Conservation (phyloP, 345 rosid genomes). For the Syzygium grande region DNA sequence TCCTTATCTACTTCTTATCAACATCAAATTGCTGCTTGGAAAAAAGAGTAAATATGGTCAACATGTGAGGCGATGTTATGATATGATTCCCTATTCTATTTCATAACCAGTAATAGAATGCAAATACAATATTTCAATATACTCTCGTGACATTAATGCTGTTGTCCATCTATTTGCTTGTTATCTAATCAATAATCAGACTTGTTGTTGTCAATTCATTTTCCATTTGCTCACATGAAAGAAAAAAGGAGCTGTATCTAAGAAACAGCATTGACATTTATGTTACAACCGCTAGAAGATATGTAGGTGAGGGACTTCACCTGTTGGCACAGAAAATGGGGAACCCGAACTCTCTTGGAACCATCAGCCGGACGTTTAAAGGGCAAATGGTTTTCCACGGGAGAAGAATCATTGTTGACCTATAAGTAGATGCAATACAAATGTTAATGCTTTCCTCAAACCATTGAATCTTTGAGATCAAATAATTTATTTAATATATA, state of each 20-base stretch:
- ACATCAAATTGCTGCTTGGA: conserved; percentile 28
- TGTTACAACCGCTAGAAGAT: not conserved
- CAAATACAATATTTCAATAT: not conserved
- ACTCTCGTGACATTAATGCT: not conserved
- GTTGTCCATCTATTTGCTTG: not conserved
- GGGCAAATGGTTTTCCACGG: conserved; percentile 44
- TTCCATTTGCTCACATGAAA: not conserved
- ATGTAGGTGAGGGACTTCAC: conserved; percentile 7
- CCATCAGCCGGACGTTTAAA: conserved; percentile 77
- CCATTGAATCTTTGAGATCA: not conserved
- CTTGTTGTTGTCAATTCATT: not conserved
- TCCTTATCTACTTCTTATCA: conserved; percentile 22
- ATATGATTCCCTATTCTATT: not conserved
- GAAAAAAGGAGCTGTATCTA: not conserved
- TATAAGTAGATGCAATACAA: conserved; percentile 6
- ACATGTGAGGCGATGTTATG: not conserved
- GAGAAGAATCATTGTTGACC: conserved; percentile 33
- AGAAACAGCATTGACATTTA: not conserved
- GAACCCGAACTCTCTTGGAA: conserved; percentile 76
- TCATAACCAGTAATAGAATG: not conserved
- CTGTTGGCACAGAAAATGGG: conserved; percentile 46
- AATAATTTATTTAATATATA: not conserved
- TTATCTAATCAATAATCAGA: not conserved
- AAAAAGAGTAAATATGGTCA: not conserved
- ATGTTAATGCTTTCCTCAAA: not conserved